Conservation (phyloP, 139 green algal species). For the Nannochloris sp. region DNA sequence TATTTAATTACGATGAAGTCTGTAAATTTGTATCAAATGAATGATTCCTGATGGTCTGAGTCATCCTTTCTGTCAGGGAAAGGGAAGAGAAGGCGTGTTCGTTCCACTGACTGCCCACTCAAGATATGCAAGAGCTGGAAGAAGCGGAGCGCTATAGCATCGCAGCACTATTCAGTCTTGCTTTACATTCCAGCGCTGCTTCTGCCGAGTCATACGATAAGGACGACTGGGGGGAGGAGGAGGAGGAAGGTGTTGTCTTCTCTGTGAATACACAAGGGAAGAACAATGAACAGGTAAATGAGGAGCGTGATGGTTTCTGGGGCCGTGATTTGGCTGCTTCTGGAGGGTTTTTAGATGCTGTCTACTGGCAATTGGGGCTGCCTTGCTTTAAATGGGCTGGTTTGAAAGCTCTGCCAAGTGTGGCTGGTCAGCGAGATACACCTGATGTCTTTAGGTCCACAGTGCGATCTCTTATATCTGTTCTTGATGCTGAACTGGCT, state of each 20-base stretch:
- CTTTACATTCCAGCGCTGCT: conserved; percentile 17
- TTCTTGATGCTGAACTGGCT: conserved; percentile 26
- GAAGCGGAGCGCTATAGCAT: conserved; percentile 47
- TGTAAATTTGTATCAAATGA: too few species aligned
- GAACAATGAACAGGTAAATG: conserved; percentile 3
- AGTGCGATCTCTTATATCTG: conserved; percentile 16
- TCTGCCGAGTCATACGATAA: neutral
- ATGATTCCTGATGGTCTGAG: too few species aligned
- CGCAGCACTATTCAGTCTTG: conserved; percentile 57
- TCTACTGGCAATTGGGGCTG: conserved; percentile 34
- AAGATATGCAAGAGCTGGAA: conserved; percentile 45
- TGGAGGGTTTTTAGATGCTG: conserved; percentile 35
- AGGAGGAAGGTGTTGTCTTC: neutral
- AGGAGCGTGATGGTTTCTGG: conserved; percentile 42
- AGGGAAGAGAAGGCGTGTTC: too few species aligned
- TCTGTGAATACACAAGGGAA: neutral
- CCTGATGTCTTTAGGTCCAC: conserved; percentile 3
- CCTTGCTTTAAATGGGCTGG: conserved; percentile 23
- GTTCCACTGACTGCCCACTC: too few species aligned
- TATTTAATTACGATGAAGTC: too few species aligned
- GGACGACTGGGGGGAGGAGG: neutral
- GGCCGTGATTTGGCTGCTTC: conserved; percentile 42
- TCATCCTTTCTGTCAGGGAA: too few species aligned
- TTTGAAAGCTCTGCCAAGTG: conserved; percentile 30
- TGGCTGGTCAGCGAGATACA: conserved; percentile 1